A percentile compares a stretch with the other conserved stretches of the same genome.
These are phyloP conservation scores for Hygrocybe coccinea DNA, from an alignment of 768 basidiomycete species.

Conservation along the genomic window DNA sequence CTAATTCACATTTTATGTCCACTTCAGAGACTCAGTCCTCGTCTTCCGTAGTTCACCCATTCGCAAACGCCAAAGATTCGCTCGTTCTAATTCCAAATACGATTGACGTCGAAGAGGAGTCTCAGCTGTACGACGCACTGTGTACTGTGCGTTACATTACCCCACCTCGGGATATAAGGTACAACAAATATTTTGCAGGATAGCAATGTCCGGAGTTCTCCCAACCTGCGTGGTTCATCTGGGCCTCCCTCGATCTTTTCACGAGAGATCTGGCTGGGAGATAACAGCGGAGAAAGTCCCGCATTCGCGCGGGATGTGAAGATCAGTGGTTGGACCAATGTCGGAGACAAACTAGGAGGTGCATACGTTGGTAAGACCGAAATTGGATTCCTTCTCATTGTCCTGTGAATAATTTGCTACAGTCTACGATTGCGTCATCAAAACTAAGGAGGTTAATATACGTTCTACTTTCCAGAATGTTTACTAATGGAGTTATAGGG, in stretches of 20 bases:
- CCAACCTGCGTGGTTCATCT: conserved; percentile 27
- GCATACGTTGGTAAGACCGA: conserved; percentile 57
- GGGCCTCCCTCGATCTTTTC: conserved; percentile 55
- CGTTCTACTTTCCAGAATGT: conserved; percentile 11
- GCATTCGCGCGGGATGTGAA: conserved; percentile 62
- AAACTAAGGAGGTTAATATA: conserved; percentile 50
- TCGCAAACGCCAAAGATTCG: conserved; percentile 35
- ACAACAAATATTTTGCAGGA: background rate
- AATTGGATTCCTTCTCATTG: background rate
- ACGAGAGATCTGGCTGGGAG: conserved; percentile 60
- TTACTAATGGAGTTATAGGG: conserved; percentile 32
- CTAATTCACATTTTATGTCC: too few relatives aligned
- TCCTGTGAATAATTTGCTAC: background rate
- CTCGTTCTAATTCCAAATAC: conserved; percentile 41
- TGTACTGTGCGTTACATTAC: conserved; percentile 42
- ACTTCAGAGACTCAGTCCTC: too few relatives aligned
- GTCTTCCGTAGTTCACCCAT: conserved; percentile 33
- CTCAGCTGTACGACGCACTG: conserved; percentile 61
- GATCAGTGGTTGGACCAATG: conserved; percentile 67
- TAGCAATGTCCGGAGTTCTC: conserved; percentile 9
- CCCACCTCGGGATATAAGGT: conserved; percentile 9
- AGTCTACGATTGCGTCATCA: conserved; percentile 70
- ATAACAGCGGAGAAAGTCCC: conserved; percentile 49
- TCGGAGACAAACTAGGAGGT: conserved; percentile 58
- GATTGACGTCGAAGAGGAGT: conserved; percentile 68